Conservation (phyloP, 2,329 filamentous ascomycete genomes). For the Thielaviopsis cerberus region DNA sequence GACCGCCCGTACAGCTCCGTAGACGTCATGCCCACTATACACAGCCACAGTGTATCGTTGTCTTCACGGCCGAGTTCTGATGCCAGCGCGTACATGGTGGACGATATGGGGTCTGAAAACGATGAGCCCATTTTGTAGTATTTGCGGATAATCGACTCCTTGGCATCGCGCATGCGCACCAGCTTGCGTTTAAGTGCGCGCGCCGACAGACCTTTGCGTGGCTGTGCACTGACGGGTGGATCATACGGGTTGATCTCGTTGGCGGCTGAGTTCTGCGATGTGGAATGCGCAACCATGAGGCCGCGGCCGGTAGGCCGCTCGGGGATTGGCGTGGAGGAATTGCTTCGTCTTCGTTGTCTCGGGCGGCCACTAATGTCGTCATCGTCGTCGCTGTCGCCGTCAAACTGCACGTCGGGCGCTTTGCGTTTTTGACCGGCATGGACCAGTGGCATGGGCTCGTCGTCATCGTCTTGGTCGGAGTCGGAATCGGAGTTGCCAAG, state of each 20-base stretch:
- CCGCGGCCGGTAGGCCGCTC: slow-evolving; percentile 41
- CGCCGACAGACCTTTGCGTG: slow-evolving; percentile 34
- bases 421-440: slow-evolving; percentile 54
- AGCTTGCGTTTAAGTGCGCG: slow-evolving; percentile 54
- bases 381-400: slow-evolving; percentile 42
- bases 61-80: slow-evolving; percentile 91
- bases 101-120: slow-evolving; percentile 87
- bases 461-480: slow-evolving; percentile 37
- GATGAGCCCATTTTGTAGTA: slow-evolving; percentile 81
- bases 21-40: slow-evolving; percentile 87
- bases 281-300: slow-evolving; percentile 35
- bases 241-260: slow-evolving; percentile 31
- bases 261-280: slow-evolving; percentile 19
- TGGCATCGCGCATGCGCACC: slow-evolving; percentile 54
- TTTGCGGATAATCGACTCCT: slow-evolving; percentile 55
- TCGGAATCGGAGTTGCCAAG: slow-evolving; percentile 40
- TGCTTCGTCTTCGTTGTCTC: slow-evolving; percentile 64
- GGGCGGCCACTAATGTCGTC: slow-evolving; percentile 61
- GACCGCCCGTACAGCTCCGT: slow-evolving; percentile 81
- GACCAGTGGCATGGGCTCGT: slow-evolving; percentile 19
- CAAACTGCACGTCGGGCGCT: slow-evolving; percentile 54
- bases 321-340: slow-evolving; percentile 57
- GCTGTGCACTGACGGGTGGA: slow-evolving; percentile 39
- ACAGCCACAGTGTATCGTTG: slow-evolving; percentile 86
- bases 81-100: slow-evolving; percentile 82